Base-by-base conservation (phyloP, 1,284 basidiomycete genomes). In the Rhodotorula sp. region DNA sequence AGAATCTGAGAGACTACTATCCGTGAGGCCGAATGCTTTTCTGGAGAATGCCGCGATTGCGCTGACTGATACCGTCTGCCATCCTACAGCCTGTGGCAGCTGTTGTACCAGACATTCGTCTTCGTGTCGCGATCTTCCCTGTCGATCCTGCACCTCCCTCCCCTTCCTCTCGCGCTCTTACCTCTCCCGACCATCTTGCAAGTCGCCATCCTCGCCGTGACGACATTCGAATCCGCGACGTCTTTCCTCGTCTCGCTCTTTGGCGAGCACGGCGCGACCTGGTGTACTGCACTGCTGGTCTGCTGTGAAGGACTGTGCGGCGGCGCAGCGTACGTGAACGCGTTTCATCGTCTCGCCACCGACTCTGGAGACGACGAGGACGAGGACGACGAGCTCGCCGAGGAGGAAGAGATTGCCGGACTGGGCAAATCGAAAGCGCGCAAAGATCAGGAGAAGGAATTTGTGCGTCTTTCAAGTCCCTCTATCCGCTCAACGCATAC, bases 61-160 rank as follows among this genome's bases (percentile, higher is more conserved):
- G n/a, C 37, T 3, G 22, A 29, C 53, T 54, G 26, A 8, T 24
- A 55, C 30, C 62, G 60, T 55, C 54, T 44, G 26, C n/a, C 26
- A 42, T 20, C 73, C 51, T 63, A 54, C 56, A 68, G 70, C 15
- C 61, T 79, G 6, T 81, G 77, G 68, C 80, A 81, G 67, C 75
- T 81, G 3, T 75, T 79, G 33, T 82, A 81, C 67, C 81, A 99
- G 84, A 87, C 90, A 22, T 93, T 94, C 59, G 95, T 99, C 60
- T 99, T 99, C 83, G 80, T 98, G 70, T 97, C 95, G 2, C 90
- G 96, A 5, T 96, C 94, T 0, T 91, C 93, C 6, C 90, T 96
- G 62, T 91, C 93, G 1, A 76, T 83, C 58, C 81, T 97, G 58
- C 91, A 91, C 17, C 78, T 98, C 3, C 93, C 93, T 0, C 87